phyloP scores from a whole-genome alignment of 2,329 filamentous ascomycete species.

The Talaromyces sp. region DNA sequence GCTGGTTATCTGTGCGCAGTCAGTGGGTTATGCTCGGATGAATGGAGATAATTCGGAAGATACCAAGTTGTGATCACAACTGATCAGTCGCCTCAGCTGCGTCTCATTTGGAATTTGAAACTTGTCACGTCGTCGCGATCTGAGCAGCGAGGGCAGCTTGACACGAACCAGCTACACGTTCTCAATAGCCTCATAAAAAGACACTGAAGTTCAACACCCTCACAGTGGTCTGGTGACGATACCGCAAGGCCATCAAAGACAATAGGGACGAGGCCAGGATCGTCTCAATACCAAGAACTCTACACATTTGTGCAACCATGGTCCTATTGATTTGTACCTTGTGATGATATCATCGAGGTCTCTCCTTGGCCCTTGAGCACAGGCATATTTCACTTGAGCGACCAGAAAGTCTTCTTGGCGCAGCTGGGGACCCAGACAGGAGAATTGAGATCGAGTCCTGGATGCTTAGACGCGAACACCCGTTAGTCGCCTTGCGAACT shows the following conservation, averaged over 20 bases:
- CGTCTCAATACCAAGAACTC: constrained; percentile 13
- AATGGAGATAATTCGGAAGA: neutral
- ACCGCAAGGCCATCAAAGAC: constrained; percentile 3
- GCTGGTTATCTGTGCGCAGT: neutral
- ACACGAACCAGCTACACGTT: constrained; percentile 10
- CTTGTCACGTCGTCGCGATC: neutral
- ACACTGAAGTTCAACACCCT: neutral
- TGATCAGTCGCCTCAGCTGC: neutral
- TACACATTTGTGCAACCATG: constrained; percentile 1
- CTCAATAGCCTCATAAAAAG: neutral
- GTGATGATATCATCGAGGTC: constrained; percentile 1
- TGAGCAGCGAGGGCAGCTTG: neutral
- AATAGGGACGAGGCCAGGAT: constrained; percentile 8
- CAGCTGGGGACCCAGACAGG: neutral
- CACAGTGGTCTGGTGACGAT: neutral
- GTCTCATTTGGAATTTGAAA: neutral
- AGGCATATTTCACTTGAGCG: neutral
- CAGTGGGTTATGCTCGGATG: neutral
- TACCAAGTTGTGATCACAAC: neutral
- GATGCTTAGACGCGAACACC: constrained; percentile 10
- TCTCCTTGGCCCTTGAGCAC: neutral
- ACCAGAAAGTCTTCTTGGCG: neutral
- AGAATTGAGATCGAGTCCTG: neutral
- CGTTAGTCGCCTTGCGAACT: neutral
- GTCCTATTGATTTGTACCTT: constrained; percentile 3